These are phyloP conservation scores for Fusarium coicis DNA, from an alignment of 2,329 filamentous ascomycete genomes.

Conservation along the genomic window DNA sequence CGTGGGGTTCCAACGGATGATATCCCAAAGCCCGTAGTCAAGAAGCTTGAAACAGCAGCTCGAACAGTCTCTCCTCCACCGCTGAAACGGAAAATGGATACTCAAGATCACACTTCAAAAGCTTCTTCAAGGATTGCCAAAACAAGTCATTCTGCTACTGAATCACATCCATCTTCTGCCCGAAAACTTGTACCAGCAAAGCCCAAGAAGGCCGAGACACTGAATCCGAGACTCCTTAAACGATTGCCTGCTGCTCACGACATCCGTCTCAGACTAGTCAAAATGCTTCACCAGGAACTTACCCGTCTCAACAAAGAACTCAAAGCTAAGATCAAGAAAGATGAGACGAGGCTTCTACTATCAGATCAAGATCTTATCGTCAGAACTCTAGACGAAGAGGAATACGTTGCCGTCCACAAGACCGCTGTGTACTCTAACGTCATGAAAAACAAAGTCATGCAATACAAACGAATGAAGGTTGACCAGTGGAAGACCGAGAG, in stretches of 20 bases:
- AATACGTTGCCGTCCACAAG: slow-evolving; percentile 75
- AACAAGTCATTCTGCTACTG: slow-evolving; percentile 8
- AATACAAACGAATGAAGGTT: slow-evolving; percentile 78
- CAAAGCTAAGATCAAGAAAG: slow-evolving; percentile 59
- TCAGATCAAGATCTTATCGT: slow-evolving; percentile 75
- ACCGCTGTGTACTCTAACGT: slow-evolving; percentile 81
- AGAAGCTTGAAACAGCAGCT: slow-evolving; percentile 39
- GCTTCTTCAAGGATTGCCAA: slow-evolving; percentile 14
- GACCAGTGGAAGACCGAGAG: slow-evolving; percentile 77
- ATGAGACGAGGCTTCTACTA: slow-evolving; percentile 65
- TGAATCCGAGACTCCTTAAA: slow-evolving; percentile 75
- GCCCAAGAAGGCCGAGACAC: slow-evolving; percentile 57
- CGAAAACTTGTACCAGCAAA: slow-evolving; percentile 33
- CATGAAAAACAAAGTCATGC: slow-evolving; percentile 82
- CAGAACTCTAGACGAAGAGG: slow-evolving; percentile 80
- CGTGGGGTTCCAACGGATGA: slow-evolving; percentile 2
- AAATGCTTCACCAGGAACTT: slow-evolving; percentile 73
- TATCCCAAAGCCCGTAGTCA: background rate
- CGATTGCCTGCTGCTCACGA: slow-evolving; percentile 67
- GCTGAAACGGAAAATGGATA: slow-evolving; percentile 41
- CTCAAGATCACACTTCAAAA: slow-evolving; percentile 8
- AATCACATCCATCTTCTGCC: slow-evolving; percentile 28
- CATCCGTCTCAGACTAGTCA: slow-evolving; percentile 67
- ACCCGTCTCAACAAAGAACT: slow-evolving; percentile 73
- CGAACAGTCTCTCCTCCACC: slow-evolving; percentile 51